These are phyloP conservation scores for Gossypium thurberi DNA, from an alignment of 345 rosid genomes.

Conservation along the genomic window DNA sequence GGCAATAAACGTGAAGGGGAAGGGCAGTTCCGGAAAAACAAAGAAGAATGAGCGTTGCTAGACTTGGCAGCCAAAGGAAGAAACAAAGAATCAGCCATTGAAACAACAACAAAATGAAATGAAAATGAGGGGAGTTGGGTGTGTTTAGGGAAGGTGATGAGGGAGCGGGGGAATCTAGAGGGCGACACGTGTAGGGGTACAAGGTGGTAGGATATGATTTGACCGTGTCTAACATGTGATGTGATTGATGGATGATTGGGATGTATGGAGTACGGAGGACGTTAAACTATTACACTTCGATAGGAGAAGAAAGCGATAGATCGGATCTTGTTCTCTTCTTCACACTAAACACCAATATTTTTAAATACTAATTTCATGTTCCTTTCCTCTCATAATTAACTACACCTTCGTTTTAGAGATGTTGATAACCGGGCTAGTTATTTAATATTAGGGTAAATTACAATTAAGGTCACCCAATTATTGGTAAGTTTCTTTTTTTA, in stretches of 20 bases:
- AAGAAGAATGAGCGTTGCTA: constrained; percentile 10
- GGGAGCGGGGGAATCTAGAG: neutral
- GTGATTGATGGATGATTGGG: neutral
- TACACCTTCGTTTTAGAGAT: too few species aligned
- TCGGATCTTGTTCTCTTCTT: neutral
- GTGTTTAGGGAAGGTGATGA: neutral
- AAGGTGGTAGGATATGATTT: neutral
- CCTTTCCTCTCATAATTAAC: too few species aligned
- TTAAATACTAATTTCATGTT: too few species aligned
- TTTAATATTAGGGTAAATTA: too few species aligned
- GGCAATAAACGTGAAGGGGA: constrained; percentile 16
- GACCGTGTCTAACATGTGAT: neutral
- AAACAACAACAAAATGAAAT: neutral
- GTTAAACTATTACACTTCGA: neutral
- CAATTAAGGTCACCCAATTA: too few species aligned
- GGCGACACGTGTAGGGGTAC: constrained; percentile 19
- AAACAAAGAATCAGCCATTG: constrained; percentile 32
- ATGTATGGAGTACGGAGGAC: neutral
- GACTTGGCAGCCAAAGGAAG: constrained; percentile 13
- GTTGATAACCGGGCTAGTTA: too few species aligned
- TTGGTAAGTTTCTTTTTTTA: too few species aligned
- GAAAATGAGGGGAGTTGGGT: neutral
- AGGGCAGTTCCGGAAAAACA: constrained; percentile 5
- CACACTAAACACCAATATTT: neutral
- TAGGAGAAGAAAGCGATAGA: neutral